phyloP scores from a whole-genome alignment of 2,329 filamentous ascomycete species.

The Botrytis squamosa region DNA sequence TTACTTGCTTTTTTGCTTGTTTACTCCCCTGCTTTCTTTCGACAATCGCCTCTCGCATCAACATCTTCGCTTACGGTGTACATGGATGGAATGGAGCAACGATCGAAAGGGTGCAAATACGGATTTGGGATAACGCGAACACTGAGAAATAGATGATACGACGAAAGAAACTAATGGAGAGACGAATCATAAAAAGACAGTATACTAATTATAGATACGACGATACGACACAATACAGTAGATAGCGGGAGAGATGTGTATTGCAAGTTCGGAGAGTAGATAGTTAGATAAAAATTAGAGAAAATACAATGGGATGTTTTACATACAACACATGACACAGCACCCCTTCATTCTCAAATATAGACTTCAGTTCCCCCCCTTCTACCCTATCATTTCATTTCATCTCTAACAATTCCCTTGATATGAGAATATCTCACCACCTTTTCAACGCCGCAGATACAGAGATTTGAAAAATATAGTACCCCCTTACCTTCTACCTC shows the following conservation, averaged over 20 bases:
- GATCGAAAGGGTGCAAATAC: not conserved
- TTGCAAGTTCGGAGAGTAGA: slow-evolving; percentile 6
- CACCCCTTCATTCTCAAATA: too few species aligned
- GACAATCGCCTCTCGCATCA: not conserved
- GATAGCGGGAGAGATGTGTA: slow-evolving; percentile 8
- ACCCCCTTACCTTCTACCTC: too few species aligned
- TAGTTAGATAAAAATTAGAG: slow-evolving; percentile 1
- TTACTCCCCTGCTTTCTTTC: not conserved
- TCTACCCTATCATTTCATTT: too few species aligned
- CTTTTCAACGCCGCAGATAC: too few species aligned
- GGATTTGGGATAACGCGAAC: not conserved
- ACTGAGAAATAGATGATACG: not conserved
- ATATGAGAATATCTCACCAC: too few species aligned
- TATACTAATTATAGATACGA: not conserved
- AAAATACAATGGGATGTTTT: not conserved
- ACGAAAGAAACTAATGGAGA: not conserved
- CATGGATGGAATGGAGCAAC: not conserved
- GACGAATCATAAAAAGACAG: not conserved
- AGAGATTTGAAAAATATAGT: too few species aligned
- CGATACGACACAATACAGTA: not conserved
- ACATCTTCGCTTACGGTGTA: not conserved
- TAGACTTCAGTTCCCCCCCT: too few species aligned
- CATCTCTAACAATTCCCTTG: too few species aligned
- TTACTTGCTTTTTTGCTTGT: not conserved
- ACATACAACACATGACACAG: too few species aligned